Evolutionary conservation across 2,329 filamentous ascomycete species (phyloP).

Genomic region (Colletotrichum incanum): DNA sequence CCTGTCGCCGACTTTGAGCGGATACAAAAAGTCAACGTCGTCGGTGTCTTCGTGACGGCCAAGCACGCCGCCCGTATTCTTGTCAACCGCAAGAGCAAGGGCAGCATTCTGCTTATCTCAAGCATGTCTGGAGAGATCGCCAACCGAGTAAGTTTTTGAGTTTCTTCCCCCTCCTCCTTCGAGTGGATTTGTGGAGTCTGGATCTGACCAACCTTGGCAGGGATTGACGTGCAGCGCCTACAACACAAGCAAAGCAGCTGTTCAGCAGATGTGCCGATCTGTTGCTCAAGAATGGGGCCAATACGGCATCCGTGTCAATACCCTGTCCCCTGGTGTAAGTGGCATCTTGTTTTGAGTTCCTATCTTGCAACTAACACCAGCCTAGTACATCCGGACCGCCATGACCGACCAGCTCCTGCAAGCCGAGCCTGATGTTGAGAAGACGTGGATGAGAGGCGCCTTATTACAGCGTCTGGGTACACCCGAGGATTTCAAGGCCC

Average conservation of each 20-base stretch:
- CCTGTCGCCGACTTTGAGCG: constrained; percentile 74
- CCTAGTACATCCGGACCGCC: constrained; percentile 62
- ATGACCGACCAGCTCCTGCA: constrained; percentile 63
- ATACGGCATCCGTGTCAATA: constrained; percentile 77
- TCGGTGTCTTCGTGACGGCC: constrained; percentile 79
- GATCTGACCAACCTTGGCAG: constrained; percentile 52
- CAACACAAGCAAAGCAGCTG: constrained; percentile 74
- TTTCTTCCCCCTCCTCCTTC: neutral
- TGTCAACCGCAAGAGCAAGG: constrained; percentile 57
- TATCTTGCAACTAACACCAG: neutral
- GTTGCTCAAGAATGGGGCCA: constrained; percentile 75
- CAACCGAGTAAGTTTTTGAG: constrained; percentile 60
- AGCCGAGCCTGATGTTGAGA: constrained; percentile 65
- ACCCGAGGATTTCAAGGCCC: constrained; percentile 72
- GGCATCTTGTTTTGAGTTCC: neutral
- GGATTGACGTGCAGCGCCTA: constrained; percentile 75
- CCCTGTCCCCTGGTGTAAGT: constrained; percentile 72
- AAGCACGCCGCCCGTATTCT: constrained; percentile 77
- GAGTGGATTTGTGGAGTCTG: neutral
- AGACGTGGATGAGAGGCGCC: constrained; percentile 68
- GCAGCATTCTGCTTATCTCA: constrained; percentile 66
- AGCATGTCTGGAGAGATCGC: constrained; percentile 66
- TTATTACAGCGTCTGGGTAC: constrained; percentile 68
- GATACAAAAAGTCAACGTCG: constrained; percentile 79
- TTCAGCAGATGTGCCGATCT: constrained; percentile 72